Evolutionary conservation across 1,139 yeast species (phyloP).

Genomic region (Scheffersomyces lignicola): DNA sequence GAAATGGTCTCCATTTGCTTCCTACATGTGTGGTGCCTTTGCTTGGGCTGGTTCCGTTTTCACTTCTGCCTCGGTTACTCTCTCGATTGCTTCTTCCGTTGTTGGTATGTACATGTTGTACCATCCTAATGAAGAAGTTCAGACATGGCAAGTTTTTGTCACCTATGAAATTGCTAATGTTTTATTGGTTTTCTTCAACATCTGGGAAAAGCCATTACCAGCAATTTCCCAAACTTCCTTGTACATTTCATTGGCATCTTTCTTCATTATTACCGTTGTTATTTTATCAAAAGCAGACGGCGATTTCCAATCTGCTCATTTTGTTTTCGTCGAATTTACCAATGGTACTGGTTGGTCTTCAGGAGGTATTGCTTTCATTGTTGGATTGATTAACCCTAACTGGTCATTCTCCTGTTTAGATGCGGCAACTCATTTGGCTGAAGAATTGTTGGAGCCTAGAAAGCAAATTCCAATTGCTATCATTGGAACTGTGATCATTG

Average conservation of each 20-base stretch:
- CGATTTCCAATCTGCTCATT: constrained; percentile 53
- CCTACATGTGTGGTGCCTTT: constrained; percentile 54
- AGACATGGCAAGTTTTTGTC: constrained; percentile 61
- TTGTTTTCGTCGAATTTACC: constrained; percentile 60
- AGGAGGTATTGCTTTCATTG: constrained; percentile 61
- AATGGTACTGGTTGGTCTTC: constrained; percentile 69
- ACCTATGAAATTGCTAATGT: constrained; percentile 42
- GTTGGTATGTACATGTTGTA: constrained; percentile 56
- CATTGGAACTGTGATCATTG: constrained; percentile 65
- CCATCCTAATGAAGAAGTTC: constrained; percentile 43
- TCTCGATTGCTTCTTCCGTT: constrained; percentile 48
- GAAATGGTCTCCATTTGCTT: constrained; percentile 42
- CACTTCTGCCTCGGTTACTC: constrained; percentile 61
- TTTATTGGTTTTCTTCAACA: constrained; percentile 51
- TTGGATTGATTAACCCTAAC: constrained; percentile 66
- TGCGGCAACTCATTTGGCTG: constrained; percentile 71
- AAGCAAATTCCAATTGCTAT: constrained; percentile 63
- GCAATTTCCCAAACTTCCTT: constrained; percentile 51
- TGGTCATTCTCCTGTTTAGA: constrained; percentile 73
- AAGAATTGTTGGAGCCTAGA: constrained; percentile 61
- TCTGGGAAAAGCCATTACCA: constrained; percentile 60
- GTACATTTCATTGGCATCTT: constrained; percentile 55
- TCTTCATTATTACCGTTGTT: constrained; percentile 53
- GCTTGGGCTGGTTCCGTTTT: constrained; percentile 60
- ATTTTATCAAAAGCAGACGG: constrained; percentile 48